Percentiles rank a stretch among this genome's conserved stretches.
Evolutionary conservation across 1,139 yeast species (phyloP).

Genomic region (Yamadazyma aaseri): DNA sequence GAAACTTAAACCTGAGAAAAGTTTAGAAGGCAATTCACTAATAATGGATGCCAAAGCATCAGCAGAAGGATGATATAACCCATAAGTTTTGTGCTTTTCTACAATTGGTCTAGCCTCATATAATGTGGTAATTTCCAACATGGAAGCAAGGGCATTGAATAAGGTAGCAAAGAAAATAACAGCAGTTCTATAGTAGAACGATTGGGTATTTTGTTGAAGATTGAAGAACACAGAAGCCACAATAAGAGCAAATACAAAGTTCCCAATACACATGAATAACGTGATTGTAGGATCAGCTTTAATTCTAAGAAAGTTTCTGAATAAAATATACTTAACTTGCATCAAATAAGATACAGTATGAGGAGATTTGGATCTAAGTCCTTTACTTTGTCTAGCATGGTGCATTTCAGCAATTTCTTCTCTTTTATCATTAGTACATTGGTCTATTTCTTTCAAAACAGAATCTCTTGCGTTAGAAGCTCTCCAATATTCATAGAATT

Average conservation of each 20-base stretch:
- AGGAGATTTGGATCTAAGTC: conserved; percentile 25
- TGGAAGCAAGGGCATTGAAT: conserved; percentile 55
- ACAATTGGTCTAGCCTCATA: conserved; percentile 60
- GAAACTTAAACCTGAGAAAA: conserved; percentile 42
- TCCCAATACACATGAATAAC: conserved; percentile 25
- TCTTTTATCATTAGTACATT: conserved; percentile 18
- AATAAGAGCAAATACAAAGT: conserved; percentile 31
- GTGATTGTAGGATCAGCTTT: conserved; percentile 33
- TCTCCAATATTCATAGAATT: conserved; percentile 66
- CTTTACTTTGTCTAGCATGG: conserved; percentile 29
- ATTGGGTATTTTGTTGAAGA: conserved; percentile 44
- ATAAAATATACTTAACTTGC: conserved; percentile 31
- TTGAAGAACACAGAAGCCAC: conserved; percentile 54
- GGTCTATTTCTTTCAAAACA: conserved; percentile 31
- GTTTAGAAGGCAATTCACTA: conserved; percentile 56
- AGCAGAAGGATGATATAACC: conserved; percentile 54
- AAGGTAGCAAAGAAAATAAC: conserved; percentile 55
- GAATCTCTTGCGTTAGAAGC: conserved; percentile 48
- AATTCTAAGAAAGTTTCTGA: conserved; percentile 26
- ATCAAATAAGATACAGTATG: conserved; percentile 33
- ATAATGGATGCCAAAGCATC: conserved; percentile 58
- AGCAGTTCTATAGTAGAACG: conserved; percentile 59
- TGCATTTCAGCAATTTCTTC: conserved; percentile 42
- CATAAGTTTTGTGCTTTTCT: conserved; percentile 58
- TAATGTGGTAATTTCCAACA: conserved; percentile 56